phyloP scores from a whole-genome alignment of 768 basidiomycete species.

The Rhodotorula paludigena region DNA sequence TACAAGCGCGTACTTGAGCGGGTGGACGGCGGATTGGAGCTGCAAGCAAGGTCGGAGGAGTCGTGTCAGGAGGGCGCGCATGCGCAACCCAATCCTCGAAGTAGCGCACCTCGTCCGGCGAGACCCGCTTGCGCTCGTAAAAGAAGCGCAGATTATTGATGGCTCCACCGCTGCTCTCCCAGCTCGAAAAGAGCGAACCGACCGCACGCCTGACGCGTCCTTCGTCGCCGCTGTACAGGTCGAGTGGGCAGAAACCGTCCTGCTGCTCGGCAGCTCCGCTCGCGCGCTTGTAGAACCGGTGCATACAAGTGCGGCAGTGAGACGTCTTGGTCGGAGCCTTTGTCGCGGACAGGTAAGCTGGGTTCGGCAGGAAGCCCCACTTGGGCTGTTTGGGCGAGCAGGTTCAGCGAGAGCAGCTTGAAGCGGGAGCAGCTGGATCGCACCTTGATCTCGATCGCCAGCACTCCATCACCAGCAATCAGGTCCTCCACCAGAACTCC shows the following conservation, averaged over 20 bases:
- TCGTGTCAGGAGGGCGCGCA: not conserved
- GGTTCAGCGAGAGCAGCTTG: not conserved
- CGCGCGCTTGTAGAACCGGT: slow-evolving; percentile 56
- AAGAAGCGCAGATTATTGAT: slow-evolving; percentile 82
- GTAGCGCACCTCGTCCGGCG: slow-evolving; percentile 3
- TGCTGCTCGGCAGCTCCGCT: not conserved
- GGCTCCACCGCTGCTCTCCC: slow-evolving; percentile 61
- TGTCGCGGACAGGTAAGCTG: slow-evolving; percentile 57
- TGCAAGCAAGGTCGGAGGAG: too few species aligned
- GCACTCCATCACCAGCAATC: slow-evolving; percentile 54
- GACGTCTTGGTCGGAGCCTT: slow-evolving; percentile 60
- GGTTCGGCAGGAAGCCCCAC: slow-evolving; percentile 84
- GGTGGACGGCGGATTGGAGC: not conserved
- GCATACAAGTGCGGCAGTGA: slow-evolving; percentile 89
- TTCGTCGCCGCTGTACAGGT: slow-evolving; percentile 72
- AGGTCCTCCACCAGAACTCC: slow-evolving; percentile 77
- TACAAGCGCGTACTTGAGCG: not conserved
- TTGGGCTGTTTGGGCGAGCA: slow-evolving; percentile 63
- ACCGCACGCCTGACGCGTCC: slow-evolving; percentile 63
- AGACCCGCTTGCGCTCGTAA: slow-evolving; percentile 53
- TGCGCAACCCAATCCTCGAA: not conserved
- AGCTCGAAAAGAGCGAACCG: slow-evolving; percentile 64
- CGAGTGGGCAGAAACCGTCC: slow-evolving; percentile 72
- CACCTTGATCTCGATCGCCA: slow-evolving; percentile 91
- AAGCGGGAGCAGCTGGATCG: slow-evolving; percentile 1